phyloP scores from a whole-genome alignment of 352 stramenopile species.

The Phytophthora ohioensis region DNA sequence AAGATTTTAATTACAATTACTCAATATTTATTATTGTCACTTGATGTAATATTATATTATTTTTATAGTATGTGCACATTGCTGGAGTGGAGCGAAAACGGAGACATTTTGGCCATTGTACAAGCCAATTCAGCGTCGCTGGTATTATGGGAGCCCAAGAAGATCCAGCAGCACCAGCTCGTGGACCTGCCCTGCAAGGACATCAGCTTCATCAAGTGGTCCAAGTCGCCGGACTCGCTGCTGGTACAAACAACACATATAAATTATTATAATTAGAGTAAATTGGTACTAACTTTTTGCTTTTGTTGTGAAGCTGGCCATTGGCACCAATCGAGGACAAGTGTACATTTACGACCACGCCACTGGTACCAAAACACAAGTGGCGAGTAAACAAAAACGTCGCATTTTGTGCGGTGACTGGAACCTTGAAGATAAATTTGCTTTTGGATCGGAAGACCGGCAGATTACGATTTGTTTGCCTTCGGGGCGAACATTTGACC shows the following conservation, averaged over 20 bases:
- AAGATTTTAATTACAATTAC: slow-evolving; percentile 8
- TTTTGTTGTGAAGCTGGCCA: slow-evolving; percentile 51
- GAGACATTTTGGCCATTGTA: slow-evolving; percentile 75
- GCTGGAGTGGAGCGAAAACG: slow-evolving; percentile 79
- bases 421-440: slow-evolving; percentile 86
- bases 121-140: slow-evolving; percentile 78
- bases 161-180: slow-evolving; percentile 64
- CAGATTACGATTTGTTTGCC: slow-evolving; percentile 83
- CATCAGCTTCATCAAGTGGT: slow-evolving; percentile 85
- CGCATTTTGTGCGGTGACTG: slow-evolving; percentile 83
- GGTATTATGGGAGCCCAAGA: slow-evolving; percentile 78
- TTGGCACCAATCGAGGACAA: slow-evolving; percentile 76
- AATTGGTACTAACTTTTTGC: slow-evolving; percentile 7
- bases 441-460: slow-evolving; percentile 79
- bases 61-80: slow-evolving; percentile 64
- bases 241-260: slow-evolving; percentile 40
- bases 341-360: slow-evolving; percentile 84
- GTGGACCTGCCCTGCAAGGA: slow-evolving; percentile 79
- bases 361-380: slow-evolving; percentile 61
- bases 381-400: slow-evolving; percentile 79
- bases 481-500: slow-evolving; percentile 70
- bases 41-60: slow-evolving; percentile 5
- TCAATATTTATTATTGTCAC: slow-evolving; percentile 4
- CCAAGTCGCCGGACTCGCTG: slow-evolving; percentile 66
- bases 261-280: background rate